A percentile compares a stretch with the other conserved stretches of the same genome.
These are phyloP conservation scores for Kwoniella dendrophila DNA, from an alignment of 768 basidiomycete species.

Conservation along the genomic window DNA sequence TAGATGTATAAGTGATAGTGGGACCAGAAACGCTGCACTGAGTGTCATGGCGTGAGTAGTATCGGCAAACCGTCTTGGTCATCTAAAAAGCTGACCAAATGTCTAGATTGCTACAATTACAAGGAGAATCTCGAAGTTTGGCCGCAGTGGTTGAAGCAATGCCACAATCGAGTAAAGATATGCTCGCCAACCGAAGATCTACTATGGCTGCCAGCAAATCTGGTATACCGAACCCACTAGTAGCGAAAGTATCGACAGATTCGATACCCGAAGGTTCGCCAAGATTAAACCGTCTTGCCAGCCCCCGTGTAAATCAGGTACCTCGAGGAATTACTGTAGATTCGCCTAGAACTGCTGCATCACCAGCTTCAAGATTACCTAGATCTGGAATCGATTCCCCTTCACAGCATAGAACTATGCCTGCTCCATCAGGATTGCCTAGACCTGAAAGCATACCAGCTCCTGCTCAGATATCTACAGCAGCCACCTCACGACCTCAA, in stretches of 20 bases:
- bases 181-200: constrained; percentile 47
- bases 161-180: constrained; percentile 44
- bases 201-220: constrained; percentile 42
- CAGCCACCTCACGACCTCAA: constrained; percentile 4
- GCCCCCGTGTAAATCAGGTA: constrained; percentile 15
- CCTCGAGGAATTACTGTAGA: constrained; percentile 1
- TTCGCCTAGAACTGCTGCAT: constrained; percentile 15
- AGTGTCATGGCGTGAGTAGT: constrained; percentile 71
- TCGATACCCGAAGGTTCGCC: constrained; percentile 29
- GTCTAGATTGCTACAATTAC: constrained; percentile 38
- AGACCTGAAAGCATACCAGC: constrained; percentile 14
- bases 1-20: constrained; percentile 68
- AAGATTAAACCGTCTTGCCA: constrained; percentile 15
- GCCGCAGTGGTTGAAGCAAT: constrained; percentile 38
- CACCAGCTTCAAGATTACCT: constrained; percentile 26
- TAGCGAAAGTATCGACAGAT: constrained; percentile 27
- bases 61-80: too few relatives aligned
- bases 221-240: constrained; percentile 9
- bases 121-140: constrained; percentile 40
- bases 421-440: constrained; percentile 31
- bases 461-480: neutral
- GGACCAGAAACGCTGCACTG: constrained; percentile 84
- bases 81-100: constrained; percentile 21
- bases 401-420: constrained; percentile 12
- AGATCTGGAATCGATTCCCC: constrained; percentile 27